Evolutionary conservation across 768 basidiomycete species (phyloP).

Genomic region (Boletus vinaceobasis): DNA sequence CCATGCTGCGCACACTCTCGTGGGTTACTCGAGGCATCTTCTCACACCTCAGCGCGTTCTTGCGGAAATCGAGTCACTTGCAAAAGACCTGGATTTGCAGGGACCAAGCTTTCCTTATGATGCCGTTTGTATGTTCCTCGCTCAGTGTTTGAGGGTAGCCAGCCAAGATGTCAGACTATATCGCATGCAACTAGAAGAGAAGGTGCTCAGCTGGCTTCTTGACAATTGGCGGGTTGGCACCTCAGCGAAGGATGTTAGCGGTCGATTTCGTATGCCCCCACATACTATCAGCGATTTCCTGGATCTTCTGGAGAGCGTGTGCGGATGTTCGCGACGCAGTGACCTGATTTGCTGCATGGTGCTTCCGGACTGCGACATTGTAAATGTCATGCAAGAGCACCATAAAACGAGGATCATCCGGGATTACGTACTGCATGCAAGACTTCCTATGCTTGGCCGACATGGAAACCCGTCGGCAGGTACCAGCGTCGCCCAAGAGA

Average conservation of each 20-base stretch:
- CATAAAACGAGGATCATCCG: slow-evolving; percentile 55
- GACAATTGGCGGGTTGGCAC: slow-evolving; percentile 62
- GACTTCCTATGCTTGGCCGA: slow-evolving; percentile 44
- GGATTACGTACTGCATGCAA: slow-evolving; percentile 67
- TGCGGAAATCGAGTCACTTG: slow-evolving; percentile 72
- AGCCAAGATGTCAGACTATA: slow-evolving; percentile 81
- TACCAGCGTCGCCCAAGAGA: not conserved
- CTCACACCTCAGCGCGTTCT: slow-evolving; percentile 59
- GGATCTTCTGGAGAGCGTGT: slow-evolving; percentile 59
- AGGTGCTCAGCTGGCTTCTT: slow-evolving; percentile 76
- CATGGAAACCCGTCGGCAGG: slow-evolving; percentile 3
- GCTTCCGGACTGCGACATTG: slow-evolving; percentile 69
- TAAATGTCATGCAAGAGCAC: slow-evolving; percentile 58
- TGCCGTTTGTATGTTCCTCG: slow-evolving; percentile 82
- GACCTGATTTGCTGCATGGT: slow-evolving; percentile 46
- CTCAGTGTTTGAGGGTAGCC: slow-evolving; percentile 63
- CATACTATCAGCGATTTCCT: slow-evolving; percentile 61
- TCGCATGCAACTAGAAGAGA: slow-evolving; percentile 83
- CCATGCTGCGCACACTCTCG: slow-evolving; percentile 59
- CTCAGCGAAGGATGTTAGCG: slow-evolving; percentile 35
- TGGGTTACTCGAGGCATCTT: slow-evolving; percentile 39
- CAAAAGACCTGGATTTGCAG: slow-evolving; percentile 85
- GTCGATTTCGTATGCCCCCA: slow-evolving; percentile 44
- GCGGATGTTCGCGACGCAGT: slow-evolving; percentile 48
- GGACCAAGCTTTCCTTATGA: slow-evolving; percentile 86